A percentile compares a stretch with the other conserved stretches of the same genome.
Conservation (phyloP, 805 yeast genomes). For the Suhomyces canberraensis region DNA sequence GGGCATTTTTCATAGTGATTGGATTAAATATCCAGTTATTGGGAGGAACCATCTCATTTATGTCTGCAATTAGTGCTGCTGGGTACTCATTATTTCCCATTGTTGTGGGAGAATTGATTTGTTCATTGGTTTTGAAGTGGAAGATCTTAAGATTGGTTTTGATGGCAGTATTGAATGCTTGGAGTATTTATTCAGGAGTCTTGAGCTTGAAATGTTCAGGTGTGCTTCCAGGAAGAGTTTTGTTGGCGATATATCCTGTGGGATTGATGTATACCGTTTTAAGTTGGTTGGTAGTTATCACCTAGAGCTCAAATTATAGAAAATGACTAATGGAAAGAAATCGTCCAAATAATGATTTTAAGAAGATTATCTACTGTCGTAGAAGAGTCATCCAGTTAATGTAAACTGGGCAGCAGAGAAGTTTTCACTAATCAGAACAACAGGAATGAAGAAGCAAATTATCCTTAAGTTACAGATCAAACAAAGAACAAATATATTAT, state of each 20-base stretch:
- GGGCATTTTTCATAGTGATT: slow-evolving; percentile 59
- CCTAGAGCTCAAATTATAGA: too few species aligned
- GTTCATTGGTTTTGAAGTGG: slow-evolving; percentile 45
- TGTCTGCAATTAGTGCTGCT: slow-evolving; percentile 65
- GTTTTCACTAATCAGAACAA: too few species aligned
- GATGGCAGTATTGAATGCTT: slow-evolving; percentile 45
- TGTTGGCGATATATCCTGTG: slow-evolving; percentile 65
- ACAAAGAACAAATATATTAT: too few species aligned
- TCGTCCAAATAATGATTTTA: too few species aligned
- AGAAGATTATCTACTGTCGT: too few species aligned
- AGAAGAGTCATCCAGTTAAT: too few species aligned
- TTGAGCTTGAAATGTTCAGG: slow-evolving; percentile 64
- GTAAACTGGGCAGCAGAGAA: too few species aligned
- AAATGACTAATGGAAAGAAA: too few species aligned
- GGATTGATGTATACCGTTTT: slow-evolving; percentile 58
- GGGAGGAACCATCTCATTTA: slow-evolving; percentile 59
- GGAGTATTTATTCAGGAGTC: slow-evolving; percentile 66
- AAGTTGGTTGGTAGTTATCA: slow-evolving; percentile 66
- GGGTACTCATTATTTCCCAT: slow-evolving; percentile 72
- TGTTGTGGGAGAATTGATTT: slow-evolving; percentile 48
- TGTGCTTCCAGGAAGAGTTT: slow-evolving; percentile 57
- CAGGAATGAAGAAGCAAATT: too few species aligned
- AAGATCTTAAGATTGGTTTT: slow-evolving; percentile 48
- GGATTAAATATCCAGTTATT: slow-evolving; percentile 65
- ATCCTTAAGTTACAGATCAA: too few species aligned